Evolutionary conservation across 148 eudicot genomes (phyloP).

Genomic region (Camellia sinensis): DNA sequence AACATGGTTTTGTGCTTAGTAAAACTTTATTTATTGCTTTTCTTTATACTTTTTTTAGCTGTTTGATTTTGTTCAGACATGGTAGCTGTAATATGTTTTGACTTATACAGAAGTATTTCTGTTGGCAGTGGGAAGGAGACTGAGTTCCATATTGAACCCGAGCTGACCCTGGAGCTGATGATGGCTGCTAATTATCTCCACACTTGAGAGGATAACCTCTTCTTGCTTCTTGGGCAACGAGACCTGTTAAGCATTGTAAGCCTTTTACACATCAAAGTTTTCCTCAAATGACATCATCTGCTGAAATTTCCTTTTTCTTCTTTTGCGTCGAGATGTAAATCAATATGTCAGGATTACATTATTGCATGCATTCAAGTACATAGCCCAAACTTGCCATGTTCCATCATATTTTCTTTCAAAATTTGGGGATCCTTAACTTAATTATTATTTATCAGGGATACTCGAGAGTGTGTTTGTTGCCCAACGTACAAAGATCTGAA

Average conservation of each 20-base stretch:
- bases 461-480: background rate
- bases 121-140: slow-evolving; percentile 91
- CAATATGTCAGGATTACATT: background rate
- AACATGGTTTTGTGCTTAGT: too few relatives aligned
- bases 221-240: slow-evolving; percentile 12
- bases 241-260: background rate
- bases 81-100: too few relatives aligned
- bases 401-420: too few relatives aligned
- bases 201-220: slow-evolving; percentile 44
- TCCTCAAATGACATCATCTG: background rate
- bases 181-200: slow-evolving; percentile 99
- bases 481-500: slow-evolving; percentile 2
- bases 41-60: background rate
- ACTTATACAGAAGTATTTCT: background rate
- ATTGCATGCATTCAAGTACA: background rate
- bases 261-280: background rate
- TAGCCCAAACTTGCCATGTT: background rate
- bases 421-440: too few relatives aligned
- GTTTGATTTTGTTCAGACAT: background rate
- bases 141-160: slow-evolving; percentile 97
- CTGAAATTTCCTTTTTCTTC: background rate
- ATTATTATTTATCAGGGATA: background rate
- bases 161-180: slow-evolving; percentile 94
- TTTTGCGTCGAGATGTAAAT: background rate
- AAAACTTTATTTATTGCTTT: background rate